Evolutionary conservation across 441 rosid species (phyloP).

Genomic region (Pelargonium cotyledonis): DNA sequence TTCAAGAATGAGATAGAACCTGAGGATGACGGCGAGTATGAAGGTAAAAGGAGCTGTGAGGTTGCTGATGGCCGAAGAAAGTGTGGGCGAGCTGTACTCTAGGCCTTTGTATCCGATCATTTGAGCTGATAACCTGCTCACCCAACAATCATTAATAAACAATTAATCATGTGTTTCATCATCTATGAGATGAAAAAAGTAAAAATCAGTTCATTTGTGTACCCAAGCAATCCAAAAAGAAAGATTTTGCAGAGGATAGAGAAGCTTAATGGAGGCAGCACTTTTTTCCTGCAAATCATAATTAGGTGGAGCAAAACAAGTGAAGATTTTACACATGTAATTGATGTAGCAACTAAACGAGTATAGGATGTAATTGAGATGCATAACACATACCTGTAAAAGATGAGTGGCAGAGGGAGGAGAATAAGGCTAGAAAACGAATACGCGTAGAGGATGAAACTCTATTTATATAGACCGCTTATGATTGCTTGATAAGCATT

Average conservation of each 20-base stretch:
- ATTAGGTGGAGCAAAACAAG: not conserved
- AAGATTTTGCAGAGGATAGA: slow-evolving; percentile 17
- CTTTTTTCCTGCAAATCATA: slow-evolving; percentile 11
- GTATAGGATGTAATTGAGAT: not conserved
- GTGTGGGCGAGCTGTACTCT: slow-evolving; percentile 21
- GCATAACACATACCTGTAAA: slow-evolving; percentile 23
- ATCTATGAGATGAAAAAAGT: too few relatives aligned
- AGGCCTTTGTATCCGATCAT: slow-evolving; percentile 22
- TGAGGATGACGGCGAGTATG: slow-evolving; percentile 21
- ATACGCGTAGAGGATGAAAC: slow-evolving; percentile 32
- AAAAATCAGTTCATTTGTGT: not conserved
- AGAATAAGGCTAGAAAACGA: slow-evolving; percentile 31
- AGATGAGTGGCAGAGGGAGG: slow-evolving; percentile 25
- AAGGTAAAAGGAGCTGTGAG: slow-evolving; percentile 23
- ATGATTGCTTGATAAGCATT: not conserved
- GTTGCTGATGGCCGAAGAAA: slow-evolving; percentile 27
- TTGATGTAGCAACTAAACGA: too few relatives aligned
- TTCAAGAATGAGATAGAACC: slow-evolving; percentile 2
- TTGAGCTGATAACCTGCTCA: slow-evolving; percentile 20
- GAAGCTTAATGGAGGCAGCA: slow-evolving; percentile 18
- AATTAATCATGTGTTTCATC: too few relatives aligned
- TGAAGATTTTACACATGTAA: too few relatives aligned
- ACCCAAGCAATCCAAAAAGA: slow-evolving; percentile 21
- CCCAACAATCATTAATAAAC: not conserved
- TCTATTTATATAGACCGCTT: too few relatives aligned